phyloP scores from a whole-genome alignment of 257 asterid genomes.

The Solanum raphanifolium region DNA sequence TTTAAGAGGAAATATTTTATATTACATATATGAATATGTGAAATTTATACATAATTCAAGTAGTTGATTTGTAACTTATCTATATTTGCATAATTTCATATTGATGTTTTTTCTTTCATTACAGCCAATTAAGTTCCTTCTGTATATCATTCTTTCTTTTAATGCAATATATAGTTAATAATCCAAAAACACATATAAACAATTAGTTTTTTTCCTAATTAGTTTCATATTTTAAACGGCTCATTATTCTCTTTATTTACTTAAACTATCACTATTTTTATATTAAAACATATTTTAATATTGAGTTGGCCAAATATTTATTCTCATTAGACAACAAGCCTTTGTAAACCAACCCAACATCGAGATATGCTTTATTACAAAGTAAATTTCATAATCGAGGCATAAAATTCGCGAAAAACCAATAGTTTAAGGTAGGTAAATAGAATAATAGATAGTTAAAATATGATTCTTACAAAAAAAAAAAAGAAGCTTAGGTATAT shows the following conservation, averaged over 20 bases:
- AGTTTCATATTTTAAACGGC: not conserved
- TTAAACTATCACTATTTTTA: not conserved
- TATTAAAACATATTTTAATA: not conserved
- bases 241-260: not conserved
- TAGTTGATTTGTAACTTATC: not conserved
- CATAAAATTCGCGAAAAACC: fast-evolving
- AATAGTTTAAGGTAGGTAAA: not conserved
- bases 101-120: not conserved
- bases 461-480: not conserved
- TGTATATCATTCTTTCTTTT: not conserved
- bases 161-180: not conserved
- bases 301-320: not conserved
- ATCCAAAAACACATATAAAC: not conserved
- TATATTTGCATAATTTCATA: not conserved
- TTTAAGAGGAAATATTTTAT: not conserved
- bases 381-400: not conserved
- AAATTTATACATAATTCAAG: not conserved
- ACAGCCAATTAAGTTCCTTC: not conserved
- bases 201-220: too few species aligned
- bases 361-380: not conserved
- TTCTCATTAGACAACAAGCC: not conserved
- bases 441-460: not conserved
- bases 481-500: fast-evolving
- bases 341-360: not conserved
- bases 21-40: not conserved